A percentile compares a stretch with the other conserved stretches of the same genome.
Evolutionary conservation across 345 rosid species (phyloP).

Genomic region (Ceriops zippeliana): DNA sequence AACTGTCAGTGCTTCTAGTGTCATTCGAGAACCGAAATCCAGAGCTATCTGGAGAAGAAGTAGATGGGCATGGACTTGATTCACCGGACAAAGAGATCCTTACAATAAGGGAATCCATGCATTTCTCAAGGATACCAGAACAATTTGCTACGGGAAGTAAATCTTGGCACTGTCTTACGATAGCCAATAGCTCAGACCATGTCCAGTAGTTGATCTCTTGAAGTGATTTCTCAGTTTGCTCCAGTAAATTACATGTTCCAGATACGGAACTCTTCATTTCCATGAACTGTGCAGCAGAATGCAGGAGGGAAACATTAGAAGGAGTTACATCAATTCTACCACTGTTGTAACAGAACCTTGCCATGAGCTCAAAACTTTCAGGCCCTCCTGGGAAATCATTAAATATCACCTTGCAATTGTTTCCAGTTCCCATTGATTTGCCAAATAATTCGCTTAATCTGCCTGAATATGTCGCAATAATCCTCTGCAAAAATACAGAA

Average conservation of each 20-base stretch:
- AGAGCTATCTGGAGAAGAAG: constrained; percentile 73
- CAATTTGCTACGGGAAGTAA: constrained; percentile 33
- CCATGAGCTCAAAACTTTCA: constrained; percentile 64
- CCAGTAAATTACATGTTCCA: constrained; percentile 39
- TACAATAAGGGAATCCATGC: constrained; percentile 57
- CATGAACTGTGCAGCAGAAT: constrained; percentile 73
- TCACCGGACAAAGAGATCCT: constrained; percentile 54
- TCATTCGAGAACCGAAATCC: constrained; percentile 74
- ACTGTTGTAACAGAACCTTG: constrained; percentile 74
- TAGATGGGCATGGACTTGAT: constrained; percentile 69
- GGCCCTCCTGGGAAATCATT: constrained; percentile 88
- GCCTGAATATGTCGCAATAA: constrained; percentile 58
- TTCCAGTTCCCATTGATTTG: constrained; percentile 39
- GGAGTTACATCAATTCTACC: constrained; percentile 50
- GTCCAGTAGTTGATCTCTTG: constrained; percentile 64
- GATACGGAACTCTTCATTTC: constrained; percentile 48
- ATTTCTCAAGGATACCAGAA: constrained; percentile 35
- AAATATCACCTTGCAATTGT: constrained; percentile 64
- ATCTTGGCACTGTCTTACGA: constrained; percentile 65
- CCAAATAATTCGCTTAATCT: constrained; percentile 60
- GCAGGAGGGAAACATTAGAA: constrained; percentile 48
- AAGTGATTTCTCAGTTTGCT: constrained; percentile 60
- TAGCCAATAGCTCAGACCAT: constrained; percentile 70
- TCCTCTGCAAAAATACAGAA: constrained; percentile 47
- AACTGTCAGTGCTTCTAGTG: constrained; percentile 80